Evolutionary conservation across 164 flowering plant genomes (phyloP), one percentile per base, ranked within the genome.

Genomic region (Paratinospora sagittata): DNA sequence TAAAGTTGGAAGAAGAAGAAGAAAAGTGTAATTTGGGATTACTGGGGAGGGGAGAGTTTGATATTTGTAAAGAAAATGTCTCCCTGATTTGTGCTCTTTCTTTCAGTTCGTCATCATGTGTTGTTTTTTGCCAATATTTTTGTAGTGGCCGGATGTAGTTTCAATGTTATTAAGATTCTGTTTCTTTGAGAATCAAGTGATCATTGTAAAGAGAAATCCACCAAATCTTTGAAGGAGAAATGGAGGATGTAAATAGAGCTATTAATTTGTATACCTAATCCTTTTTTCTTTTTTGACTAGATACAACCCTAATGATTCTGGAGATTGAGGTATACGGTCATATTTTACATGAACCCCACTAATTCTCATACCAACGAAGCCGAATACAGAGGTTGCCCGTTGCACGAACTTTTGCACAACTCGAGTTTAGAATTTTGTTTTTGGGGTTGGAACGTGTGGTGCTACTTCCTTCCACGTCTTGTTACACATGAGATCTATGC

Each of bases 51-150:
- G 39, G n/a, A 49, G n/a, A 49, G 13, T 37, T 6, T 68, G 52
- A 33, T 11, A 64, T 52, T 34, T 63, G 61, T 69, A 69, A 63
- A 68, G 49, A 63, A n/a, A 69, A 74, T n/a, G 10, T 30, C 57
- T 69, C 65, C 43, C 41, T n/a, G 17, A 13, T 36, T 39, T 13
- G 65, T 7, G 27, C 41, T 65, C 73, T n/a, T n/a, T n/a, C 34
- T 52, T 66, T 73, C 45, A 41, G 47, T 73, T 33, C 27, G 14
- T 74, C 33, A 14, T 67, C 34, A 4, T 30, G 34, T 30, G 34
- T 2, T 30, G 24, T 74, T 36, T 47, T 55, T 55, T n/a, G 24
- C 61, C 61, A 55, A 21, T 19, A 19, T 19, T 55, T 55, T 55
- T 55, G 61, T 55, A 55, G 61, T 30, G 21, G 8, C 24, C 47